Percentiles rank a stretch among this genome's conserved stretches.
phyloP scores from a whole-genome alignment of 768 basidiomycete genomes.

The Cystobasidium ongulense region DNA sequence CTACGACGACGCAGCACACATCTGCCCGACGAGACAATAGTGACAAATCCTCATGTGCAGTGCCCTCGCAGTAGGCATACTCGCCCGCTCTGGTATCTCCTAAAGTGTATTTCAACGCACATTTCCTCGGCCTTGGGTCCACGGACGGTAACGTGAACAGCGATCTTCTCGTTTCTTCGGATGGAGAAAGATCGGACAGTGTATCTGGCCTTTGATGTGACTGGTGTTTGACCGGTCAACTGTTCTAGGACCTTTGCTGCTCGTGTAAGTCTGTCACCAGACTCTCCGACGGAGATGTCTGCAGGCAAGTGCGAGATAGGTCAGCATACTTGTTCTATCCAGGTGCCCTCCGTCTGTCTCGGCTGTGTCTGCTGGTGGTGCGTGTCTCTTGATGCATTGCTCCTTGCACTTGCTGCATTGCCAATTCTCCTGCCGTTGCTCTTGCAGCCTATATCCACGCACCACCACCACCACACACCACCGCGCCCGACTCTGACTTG shows the following conservation, averaged over 20 bases:
- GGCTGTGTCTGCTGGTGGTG: background rate
- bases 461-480: background rate
- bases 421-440: background rate
- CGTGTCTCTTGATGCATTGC: background rate
- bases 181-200: slow-evolving; percentile 98
- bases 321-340: background rate
- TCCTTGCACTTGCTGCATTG: background rate
- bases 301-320: slow-evolving; percentile 14
- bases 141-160: slow-evolving; percentile 77
- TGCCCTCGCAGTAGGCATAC: background rate
- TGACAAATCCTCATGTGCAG: too few species aligned
- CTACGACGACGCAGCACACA: too few species aligned
- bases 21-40: too few species aligned
- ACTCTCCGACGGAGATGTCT: slow-evolving; percentile 99
- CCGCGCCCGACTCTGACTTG: background rate
- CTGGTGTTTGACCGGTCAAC: slow-evolving; percentile 97
- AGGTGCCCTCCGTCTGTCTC: background rate
- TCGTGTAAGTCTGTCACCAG: slow-evolving; percentile 95
- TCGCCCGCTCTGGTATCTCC: background rate
- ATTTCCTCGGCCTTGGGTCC: slow-evolving; percentile 99
- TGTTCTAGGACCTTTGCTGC: slow-evolving; percentile 99
- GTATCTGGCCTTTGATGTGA: slow-evolving; percentile 99
- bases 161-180: slow-evolving; percentile 99
- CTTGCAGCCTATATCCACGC: background rate
- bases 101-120: background rate